Percentiles rank a stretch among this genome's conserved stretches.
These are phyloP conservation scores for Alternaria burnsii DNA, from an alignment of 2,329 filamentous ascomycete genomes.

Conservation along the genomic window DNA sequence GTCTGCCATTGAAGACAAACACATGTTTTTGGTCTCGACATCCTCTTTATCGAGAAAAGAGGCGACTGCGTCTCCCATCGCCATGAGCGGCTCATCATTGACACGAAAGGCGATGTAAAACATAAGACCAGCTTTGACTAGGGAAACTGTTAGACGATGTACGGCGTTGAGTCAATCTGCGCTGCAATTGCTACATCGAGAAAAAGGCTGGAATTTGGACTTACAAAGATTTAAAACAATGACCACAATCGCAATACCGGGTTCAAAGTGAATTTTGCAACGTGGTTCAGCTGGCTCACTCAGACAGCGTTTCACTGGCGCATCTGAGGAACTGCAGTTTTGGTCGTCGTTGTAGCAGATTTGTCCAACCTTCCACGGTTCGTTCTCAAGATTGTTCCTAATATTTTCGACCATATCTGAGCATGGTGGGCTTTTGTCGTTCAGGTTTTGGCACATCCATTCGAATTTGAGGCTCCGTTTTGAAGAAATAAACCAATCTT, in stretches of 20 bases:
- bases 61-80: constrained; percentile 34
- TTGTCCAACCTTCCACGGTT: too few relatives aligned
- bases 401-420: too few relatives aligned
- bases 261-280: constrained; percentile 31
- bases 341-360: too few relatives aligned
- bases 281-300: constrained; percentile 21
- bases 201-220: too few relatives aligned
- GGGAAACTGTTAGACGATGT: too few relatives aligned
- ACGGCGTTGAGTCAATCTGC: too few relatives aligned
- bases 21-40: constrained; percentile 22
- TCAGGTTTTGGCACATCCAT: constrained; percentile 17
- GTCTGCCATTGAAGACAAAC: constrained; percentile 17
- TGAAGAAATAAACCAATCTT: not conserved
- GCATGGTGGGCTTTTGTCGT: too few relatives aligned
- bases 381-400: too few relatives aligned
- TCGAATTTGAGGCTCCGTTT: constrained; percentile 4
- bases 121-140: constrained; percentile 31
- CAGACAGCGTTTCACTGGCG: constrained; percentile 29
- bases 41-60: constrained; percentile 28
- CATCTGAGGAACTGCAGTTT: too few relatives aligned
- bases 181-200: too few relatives aligned
- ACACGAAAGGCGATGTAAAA: constrained; percentile 21
- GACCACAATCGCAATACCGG: constrained; percentile 24
- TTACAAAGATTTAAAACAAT: constrained; percentile 2
- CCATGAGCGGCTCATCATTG: constrained; percentile 30